phyloP scores from a whole-genome alignment of 768 basidiomycete genomes.

The Hericium erinaceus region DNA sequence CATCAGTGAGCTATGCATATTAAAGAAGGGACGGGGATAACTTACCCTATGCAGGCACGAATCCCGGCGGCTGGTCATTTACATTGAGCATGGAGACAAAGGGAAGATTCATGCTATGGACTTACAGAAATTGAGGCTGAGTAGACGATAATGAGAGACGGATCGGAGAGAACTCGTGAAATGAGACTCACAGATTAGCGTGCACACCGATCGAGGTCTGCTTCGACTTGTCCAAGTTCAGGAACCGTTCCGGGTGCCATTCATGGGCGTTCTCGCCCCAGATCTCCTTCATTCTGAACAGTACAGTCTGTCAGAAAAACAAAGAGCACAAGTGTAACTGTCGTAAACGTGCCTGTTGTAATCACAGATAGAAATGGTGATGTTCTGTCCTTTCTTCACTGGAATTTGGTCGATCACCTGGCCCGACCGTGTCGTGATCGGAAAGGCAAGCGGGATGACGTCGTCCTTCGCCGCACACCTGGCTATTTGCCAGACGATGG shows the following conservation, averaged over 20 bases:
- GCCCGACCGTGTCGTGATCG: constrained; percentile 7
- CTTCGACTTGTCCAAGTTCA: constrained; percentile 7
- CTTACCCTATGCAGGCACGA: constrained; percentile 9
- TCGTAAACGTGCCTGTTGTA: constrained; percentile 8
- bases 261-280: constrained; percentile 12
- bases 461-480: constrained; percentile 12
- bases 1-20: not conserved
- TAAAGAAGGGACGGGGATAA: not conserved
- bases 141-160: not conserved
- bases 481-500: constrained; percentile 5
- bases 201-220: constrained; percentile 7
- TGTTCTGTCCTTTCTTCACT: constrained; percentile 9
- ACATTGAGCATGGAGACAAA: not conserved
- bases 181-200: constrained; percentile 10
- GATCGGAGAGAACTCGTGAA: not conserved
- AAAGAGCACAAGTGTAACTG: not conserved
- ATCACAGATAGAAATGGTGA: constrained; percentile 5
- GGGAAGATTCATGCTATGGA: not conserved
- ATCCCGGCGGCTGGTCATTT: constrained; percentile 8
- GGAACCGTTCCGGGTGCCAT: constrained; percentile 13
- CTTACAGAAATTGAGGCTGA: constrained; percentile 14
- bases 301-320: not conserved
- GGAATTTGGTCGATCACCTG: constrained; percentile 8
- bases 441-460: constrained; percentile 11
- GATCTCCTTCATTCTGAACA: constrained; percentile 5